A percentile compares a stretch with the other conserved stretches of the same genome.
Conservation (phyloP, 805 yeast genomes). For the Candida gorgasii region DNA sequence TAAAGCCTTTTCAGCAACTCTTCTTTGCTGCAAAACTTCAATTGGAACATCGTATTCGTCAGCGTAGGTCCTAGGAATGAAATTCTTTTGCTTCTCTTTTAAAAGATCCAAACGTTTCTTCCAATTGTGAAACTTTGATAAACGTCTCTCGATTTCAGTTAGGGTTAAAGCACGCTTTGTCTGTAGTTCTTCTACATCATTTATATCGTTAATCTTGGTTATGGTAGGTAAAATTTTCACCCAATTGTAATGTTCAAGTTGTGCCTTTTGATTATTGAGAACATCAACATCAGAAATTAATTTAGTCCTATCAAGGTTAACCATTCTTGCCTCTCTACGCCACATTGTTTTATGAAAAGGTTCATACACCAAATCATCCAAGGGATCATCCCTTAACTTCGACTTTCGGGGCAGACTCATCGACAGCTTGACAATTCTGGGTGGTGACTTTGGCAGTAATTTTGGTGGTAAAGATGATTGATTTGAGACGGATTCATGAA, state of each 20-base stretch:
- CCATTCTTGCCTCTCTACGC: conserved; percentile 63
- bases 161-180: conserved; percentile 54
- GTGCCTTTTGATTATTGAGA: conserved; percentile 43
- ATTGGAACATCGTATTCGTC: conserved; percentile 22
- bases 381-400: conserved; percentile 32
- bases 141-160: conserved; percentile 42
- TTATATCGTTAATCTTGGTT: conserved; percentile 49
- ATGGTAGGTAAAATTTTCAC: conserved; percentile 42
- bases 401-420: conserved; percentile 14
- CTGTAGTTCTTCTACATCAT: conserved; percentile 51
- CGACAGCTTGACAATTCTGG: conserved; percentile 13
- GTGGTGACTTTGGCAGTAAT: conserved; percentile 7
- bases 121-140: conserved; percentile 41
- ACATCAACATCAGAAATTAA: conserved; percentile 59
- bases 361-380: conserved; percentile 45
- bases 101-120: conserved; percentile 30
- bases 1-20: conserved; percentile 25
- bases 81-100: conserved; percentile 24
- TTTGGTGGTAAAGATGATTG: too few species aligned
- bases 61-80: conserved; percentile 12
- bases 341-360: conserved; percentile 60
- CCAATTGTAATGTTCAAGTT: conserved; percentile 50
- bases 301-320: conserved; percentile 52
- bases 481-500: background rate
- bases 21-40: conserved; percentile 21